Evolutionary conservation across 129 eudicot genomes (phyloP).

Genomic region (Deinandra increscens): DNA sequence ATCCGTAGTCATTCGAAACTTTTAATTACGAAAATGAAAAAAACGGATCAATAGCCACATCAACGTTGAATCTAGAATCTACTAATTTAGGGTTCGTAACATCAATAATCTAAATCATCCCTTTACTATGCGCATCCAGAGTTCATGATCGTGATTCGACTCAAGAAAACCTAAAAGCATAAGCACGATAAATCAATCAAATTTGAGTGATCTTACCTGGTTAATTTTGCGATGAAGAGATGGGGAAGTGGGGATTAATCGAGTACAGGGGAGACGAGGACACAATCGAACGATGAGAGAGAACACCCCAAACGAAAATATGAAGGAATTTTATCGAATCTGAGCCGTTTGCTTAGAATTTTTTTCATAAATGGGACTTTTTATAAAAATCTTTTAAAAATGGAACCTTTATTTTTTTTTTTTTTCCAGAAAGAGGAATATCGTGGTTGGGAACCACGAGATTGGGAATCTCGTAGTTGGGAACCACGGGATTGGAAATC

Average conservation of each 20-base stretch:
- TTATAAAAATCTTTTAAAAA: too few relatives aligned
- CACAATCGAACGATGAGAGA: not conserved
- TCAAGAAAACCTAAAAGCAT: constrained; percentile 1
- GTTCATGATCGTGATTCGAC: constrained; percentile 4
- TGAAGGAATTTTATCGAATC: not conserved
- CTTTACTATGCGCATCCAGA: not conserved
- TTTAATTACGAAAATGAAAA: not conserved
- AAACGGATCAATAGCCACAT: not conserved
- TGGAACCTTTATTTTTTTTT: too few relatives aligned
- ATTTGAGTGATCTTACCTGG: constrained; percentile 14
- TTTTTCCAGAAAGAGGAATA: too few relatives aligned
- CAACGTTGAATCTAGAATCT: constrained; percentile 2
- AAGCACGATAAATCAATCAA: not conserved
- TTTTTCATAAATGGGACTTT: too few relatives aligned
- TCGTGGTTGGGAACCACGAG: too few relatives aligned
- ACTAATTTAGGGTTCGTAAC: constrained; percentile 20
- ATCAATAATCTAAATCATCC: not conserved
- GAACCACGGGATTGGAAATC: too few relatives aligned
- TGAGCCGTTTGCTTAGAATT: constrained; percentile 12
- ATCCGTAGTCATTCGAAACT: not conserved
- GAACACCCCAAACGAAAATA: not conserved
- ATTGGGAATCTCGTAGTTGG: too few relatives aligned
- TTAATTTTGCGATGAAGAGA: constrained; percentile 12
- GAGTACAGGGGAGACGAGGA: not conserved
- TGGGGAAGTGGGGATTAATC: constrained; percentile 9